phyloP scores from a whole-genome alignment of 2,329 filamentous ascomycete species.

The Malbranchea cinnamomea region DNA sequence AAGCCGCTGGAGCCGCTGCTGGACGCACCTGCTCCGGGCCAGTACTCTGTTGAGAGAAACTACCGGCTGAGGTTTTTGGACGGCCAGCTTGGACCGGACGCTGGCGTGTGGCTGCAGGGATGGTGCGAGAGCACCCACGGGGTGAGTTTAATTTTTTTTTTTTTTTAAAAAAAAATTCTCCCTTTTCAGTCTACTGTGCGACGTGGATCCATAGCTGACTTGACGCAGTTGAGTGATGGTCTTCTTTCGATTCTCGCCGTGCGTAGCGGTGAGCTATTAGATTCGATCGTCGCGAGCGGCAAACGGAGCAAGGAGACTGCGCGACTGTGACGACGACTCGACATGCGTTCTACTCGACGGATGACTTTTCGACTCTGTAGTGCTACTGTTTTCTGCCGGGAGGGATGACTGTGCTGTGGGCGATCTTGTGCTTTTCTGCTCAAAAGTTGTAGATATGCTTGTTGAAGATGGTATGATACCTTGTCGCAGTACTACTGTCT shows the following conservation, averaged over 20 bases:
- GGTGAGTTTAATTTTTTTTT: constrained; percentile 5
- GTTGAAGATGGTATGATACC: no score
- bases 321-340: constrained; percentile 9
- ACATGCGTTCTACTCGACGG: no score
- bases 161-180: constrained; percentile 1
- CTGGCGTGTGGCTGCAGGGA: constrained; percentile 83
- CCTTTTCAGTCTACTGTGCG: no score
- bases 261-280: constrained; percentile 10
- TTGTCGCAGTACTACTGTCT: no score
- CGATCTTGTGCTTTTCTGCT: no score
- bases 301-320: constrained; percentile 7
- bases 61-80: constrained; percentile 62
- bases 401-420: no score
- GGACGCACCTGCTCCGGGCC: constrained; percentile 3
- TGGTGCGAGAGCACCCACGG: constrained; percentile 89
- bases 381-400: no score
- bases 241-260: constrained; percentile 65
- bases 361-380: no score
- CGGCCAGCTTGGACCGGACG: constrained; percentile 52
- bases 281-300: constrained; percentile 9
- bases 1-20: constrained; percentile 18
- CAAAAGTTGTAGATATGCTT: no score
- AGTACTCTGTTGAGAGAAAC: constrained; percentile 50
- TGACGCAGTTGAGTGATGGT: constrained; percentile 51
- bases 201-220: no score